Conservation (phyloP, 768 basidiomycete genomes). For the Suillus bovinus region DNA sequence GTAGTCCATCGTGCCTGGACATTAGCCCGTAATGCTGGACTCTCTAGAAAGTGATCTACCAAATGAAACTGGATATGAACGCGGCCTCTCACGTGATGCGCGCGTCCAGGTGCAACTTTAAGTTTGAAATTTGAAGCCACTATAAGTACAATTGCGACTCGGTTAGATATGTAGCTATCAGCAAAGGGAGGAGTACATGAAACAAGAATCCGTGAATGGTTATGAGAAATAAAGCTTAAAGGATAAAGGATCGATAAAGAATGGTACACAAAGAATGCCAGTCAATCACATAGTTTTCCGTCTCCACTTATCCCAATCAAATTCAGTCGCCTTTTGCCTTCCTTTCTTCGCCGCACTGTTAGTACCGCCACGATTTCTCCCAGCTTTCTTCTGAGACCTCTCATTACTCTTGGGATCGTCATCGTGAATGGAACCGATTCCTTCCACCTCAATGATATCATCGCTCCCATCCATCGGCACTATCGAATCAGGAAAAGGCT, state of each 20-base stretch:
- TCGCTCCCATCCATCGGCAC: neutral
- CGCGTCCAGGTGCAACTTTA: neutral
- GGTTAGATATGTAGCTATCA: neutral
- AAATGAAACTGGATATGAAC: neutral
- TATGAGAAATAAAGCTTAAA: neutral
- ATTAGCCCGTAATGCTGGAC: constrained; percentile 5
- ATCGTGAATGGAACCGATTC: neutral
- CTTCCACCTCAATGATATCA: neutral
- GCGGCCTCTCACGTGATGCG: constrained; percentile 7
- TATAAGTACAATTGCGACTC: neutral
- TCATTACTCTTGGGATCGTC: neutral
- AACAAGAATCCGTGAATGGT: neutral
- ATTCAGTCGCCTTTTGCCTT: neutral
- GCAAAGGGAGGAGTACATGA: neutral
- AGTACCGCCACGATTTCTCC: neutral
- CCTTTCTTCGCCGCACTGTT: neutral
- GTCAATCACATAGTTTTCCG: constrained; percentile 1
- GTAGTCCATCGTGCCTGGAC: constrained; percentile 62
- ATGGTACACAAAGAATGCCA: neutral
- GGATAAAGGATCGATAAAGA: neutral
- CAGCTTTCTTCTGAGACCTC: neutral
- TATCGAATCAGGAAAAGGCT: constrained; percentile 1
- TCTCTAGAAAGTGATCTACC: neutral
- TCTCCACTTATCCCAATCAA: constrained; percentile 8
- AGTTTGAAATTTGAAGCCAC: neutral